Evolutionary conservation across 2,329 filamentous ascomycete species (phyloP).

Genomic region (Clathrospora elynae): DNA sequence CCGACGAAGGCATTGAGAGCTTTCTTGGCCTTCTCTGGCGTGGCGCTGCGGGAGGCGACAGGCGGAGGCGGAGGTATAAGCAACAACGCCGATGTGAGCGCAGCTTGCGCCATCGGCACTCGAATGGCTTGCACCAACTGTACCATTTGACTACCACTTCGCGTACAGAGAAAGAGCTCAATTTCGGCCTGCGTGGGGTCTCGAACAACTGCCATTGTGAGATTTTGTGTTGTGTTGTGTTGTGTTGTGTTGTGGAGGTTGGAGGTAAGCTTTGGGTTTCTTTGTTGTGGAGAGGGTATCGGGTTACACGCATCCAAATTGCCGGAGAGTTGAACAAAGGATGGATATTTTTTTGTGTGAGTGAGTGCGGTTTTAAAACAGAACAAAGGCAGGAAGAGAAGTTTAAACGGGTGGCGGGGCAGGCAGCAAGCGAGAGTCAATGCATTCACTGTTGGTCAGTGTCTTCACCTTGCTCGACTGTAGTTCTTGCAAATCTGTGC

Average conservation of each 20-base stretch:
- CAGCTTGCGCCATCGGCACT: slow-evolving; percentile 20
- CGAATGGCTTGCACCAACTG: slow-evolving; percentile 20
- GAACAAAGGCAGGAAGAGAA: too few relatives aligned
- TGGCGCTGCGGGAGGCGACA: not conserved
- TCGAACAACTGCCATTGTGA: slow-evolving; percentile 3
- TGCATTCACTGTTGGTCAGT: too few relatives aligned
- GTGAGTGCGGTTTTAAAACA: too few relatives aligned
- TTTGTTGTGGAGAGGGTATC: not conserved
- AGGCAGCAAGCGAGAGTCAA: too few relatives aligned
- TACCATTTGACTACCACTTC: slow-evolving; percentile 24
- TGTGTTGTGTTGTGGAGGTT: not conserved
- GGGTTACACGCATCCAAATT: slow-evolving; percentile 2
- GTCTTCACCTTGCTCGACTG: too few relatives aligned
- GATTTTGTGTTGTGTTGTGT: too few relatives aligned
- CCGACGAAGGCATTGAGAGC: slow-evolving; percentile 47
- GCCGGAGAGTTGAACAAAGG: slow-evolving; percentile 5
- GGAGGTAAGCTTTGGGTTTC: not conserved
- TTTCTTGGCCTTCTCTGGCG: slow-evolving; percentile 27
- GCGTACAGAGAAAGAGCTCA: slow-evolving; percentile 18
- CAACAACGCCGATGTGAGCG: slow-evolving; percentile 17
- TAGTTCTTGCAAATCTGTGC: too few relatives aligned
- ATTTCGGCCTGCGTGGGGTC: slow-evolving; percentile 23
- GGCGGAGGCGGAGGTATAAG: slow-evolving; percentile 6
- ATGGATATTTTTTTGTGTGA: too few relatives aligned
- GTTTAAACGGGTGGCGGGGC: too few relatives aligned